Conservation (phyloP, 2,329 filamentous ascomycete species). For the Epichloe typhina region DNA sequence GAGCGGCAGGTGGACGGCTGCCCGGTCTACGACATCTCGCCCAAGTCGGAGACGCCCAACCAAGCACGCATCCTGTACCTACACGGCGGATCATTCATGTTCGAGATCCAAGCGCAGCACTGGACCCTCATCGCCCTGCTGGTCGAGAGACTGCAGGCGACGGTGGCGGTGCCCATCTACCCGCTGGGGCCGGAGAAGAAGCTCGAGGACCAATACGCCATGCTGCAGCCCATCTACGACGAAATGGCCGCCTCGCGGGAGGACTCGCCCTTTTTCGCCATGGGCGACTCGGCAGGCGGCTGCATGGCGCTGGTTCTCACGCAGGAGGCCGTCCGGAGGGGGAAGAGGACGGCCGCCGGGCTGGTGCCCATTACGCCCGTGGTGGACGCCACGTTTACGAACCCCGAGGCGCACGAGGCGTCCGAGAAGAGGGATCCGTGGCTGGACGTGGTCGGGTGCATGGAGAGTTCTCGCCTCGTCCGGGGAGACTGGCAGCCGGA, state of each 20-base stretch:
- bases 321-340: conserved; percentile 15
- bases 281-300: conserved; percentile 20
- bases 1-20: conserved; percentile 9
- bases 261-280: conserved; percentile 15
- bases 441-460: conserved; percentile 16
- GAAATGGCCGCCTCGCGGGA: conserved; percentile 17
- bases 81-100: conserved; percentile 19
- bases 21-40: conserved; percentile 17
- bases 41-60: conserved; percentile 17
- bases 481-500: conserved; percentile 14
- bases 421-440: conserved; percentile 14
- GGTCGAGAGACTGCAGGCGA: conserved; percentile 17
- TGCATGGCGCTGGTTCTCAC: conserved; percentile 19
- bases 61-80: conserved; percentile 18
- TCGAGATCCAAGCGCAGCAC: conserved; percentile 16
- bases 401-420: conserved; percentile 14
- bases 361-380: conserved; percentile 18
- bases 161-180: conserved; percentile 19
- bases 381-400: conserved; percentile 16
- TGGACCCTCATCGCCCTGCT: conserved; percentile 16
- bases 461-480: conserved; percentile 14
- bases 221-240: conserved; percentile 19
- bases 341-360: conserved; percentile 13
- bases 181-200: conserved; percentile 19
- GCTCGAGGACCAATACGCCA: conserved; percentile 19